Percentiles rank a stretch among this genome's conserved stretches.
These are phyloP conservation scores for Zelopaecilomyces penicillatus DNA, from an alignment of 2,329 filamentous ascomycete species.

Conservation along the genomic window DNA sequence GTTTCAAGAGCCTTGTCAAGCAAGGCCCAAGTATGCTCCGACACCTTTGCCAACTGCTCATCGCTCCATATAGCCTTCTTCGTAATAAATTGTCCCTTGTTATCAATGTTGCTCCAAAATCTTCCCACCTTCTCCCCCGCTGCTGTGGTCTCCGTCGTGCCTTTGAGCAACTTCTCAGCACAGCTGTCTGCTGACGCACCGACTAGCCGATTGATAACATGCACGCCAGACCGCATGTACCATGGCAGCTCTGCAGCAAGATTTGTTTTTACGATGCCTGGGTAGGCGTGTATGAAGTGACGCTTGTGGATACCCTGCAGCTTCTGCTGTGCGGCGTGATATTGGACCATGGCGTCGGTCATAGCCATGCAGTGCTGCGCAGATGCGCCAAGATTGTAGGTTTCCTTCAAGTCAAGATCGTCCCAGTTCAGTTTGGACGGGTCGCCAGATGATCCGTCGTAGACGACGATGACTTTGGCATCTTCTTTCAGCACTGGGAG, in stretches of 20 bases:
- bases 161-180: conserved; percentile 19
- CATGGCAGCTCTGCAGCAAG: conserved; percentile 21
- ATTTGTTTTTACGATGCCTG: conserved; percentile 29
- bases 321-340: conserved; percentile 19
- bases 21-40: conserved; percentile 22
- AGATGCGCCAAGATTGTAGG: conserved; percentile 24
- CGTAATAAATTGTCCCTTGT: conserved; percentile 18
- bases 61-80: conserved; percentile 20
- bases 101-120: conserved; percentile 20
- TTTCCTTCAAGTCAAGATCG: conserved; percentile 30
- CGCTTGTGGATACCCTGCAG: conserved; percentile 8
- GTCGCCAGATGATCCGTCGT: conserved; percentile 22
- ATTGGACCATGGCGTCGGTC: conserved; percentile 30
- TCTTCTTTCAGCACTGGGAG: conserved; percentile 25
- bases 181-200: conserved; percentile 18
- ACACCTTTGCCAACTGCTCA: conserved; percentile 20
- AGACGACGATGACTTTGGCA: conserved; percentile 32
- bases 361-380: conserved; percentile 30
- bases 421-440: conserved; percentile 27
- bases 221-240: conserved; percentile 15
- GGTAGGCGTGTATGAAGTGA: conserved; percentile 32
- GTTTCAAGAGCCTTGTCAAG: conserved; percentile 15
- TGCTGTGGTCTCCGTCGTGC: conserved; percentile 8
- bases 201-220: conserved; percentile 13
- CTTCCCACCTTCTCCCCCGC: conserved; percentile 12